Percentiles rank a stretch among this genome's conserved stretches.
Evolutionary conservation across 306 rosid species (phyloP).

Genomic region (Medicago ruthenica): DNA sequence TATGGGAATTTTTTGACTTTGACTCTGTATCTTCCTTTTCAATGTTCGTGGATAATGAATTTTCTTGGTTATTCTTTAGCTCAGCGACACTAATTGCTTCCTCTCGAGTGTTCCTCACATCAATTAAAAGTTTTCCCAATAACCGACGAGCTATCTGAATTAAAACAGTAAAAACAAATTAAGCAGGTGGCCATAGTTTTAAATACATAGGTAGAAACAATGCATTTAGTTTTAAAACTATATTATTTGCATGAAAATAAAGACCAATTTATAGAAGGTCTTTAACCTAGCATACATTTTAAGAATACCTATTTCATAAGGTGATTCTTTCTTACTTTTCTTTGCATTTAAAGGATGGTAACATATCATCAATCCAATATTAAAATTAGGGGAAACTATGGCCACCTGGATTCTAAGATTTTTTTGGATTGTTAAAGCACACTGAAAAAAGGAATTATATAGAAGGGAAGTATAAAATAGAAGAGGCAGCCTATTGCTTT

Average conservation of each 20-base stretch:
- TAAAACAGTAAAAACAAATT: conserved; percentile 40
- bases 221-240: conserved; percentile 23
- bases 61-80: conserved; percentile 72
- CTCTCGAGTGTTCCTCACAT: conserved; percentile 92
- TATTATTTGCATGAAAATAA: conserved; percentile 26
- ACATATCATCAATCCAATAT: conserved; percentile 11
- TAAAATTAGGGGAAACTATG: too few relatives aligned
- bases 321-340: conserved; percentile 29
- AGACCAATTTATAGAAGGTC: conserved; percentile 26
- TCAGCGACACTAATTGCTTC: conserved; percentile 94
- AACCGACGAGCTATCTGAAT: conserved; percentile 93
- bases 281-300: conserved; percentile 30
- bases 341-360: conserved; percentile 22
- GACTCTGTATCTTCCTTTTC: conserved; percentile 70
- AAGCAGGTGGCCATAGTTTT: conserved; percentile 35
- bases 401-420: too few relatives aligned
- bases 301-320: conserved; percentile 18
- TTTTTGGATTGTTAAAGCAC: too few relatives aligned
- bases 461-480: too few relatives aligned
- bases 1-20: conserved; percentile 55
- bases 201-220: conserved; percentile 6
- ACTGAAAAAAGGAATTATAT: too few relatives aligned
- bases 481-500: too few relatives aligned
- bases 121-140: conserved; percentile 92
- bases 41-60: conserved; percentile 38